These are phyloP conservation scores for Salix brachista DNA, from an alignment of 345 rosid genomes.

Conservation along the genomic window DNA sequence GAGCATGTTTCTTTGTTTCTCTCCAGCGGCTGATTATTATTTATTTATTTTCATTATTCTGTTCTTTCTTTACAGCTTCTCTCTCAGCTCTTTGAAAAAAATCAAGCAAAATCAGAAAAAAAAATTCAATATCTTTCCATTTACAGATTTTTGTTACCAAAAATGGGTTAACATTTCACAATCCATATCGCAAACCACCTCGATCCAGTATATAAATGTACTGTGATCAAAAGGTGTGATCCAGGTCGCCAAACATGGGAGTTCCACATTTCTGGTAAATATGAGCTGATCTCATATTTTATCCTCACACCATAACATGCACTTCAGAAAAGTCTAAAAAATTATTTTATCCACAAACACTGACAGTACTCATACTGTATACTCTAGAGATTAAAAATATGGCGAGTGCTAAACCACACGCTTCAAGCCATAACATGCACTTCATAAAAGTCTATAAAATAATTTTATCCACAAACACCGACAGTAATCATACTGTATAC, in stretches of 20 bases:
- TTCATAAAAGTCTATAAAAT: neutral
- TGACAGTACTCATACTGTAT: neutral
- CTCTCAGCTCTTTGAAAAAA: neutral
- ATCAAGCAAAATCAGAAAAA: neutral
- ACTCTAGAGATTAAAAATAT: neutral
- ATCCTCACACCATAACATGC: neutral
- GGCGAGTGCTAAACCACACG: neutral
- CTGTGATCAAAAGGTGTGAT: neutral
- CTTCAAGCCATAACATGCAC: neutral
- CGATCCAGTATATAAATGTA: neutral
- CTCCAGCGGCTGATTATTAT: neutral
- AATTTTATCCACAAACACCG: neutral
- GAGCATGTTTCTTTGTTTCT: neutral
- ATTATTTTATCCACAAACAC: neutral
- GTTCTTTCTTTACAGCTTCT: neutral
- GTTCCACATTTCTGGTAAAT: neutral
- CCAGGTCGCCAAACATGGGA: neutral
- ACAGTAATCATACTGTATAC: neutral
- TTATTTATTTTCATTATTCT: neutral
- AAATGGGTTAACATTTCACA: neutral
- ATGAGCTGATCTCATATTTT: neutral
- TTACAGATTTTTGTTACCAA: neutral
- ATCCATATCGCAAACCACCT: neutral
- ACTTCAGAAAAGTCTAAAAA: neutral
- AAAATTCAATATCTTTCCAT: neutral